Base-by-base conservation (phyloP, 1,139 yeast species). In the Waltiozyma sp. region DNA sequence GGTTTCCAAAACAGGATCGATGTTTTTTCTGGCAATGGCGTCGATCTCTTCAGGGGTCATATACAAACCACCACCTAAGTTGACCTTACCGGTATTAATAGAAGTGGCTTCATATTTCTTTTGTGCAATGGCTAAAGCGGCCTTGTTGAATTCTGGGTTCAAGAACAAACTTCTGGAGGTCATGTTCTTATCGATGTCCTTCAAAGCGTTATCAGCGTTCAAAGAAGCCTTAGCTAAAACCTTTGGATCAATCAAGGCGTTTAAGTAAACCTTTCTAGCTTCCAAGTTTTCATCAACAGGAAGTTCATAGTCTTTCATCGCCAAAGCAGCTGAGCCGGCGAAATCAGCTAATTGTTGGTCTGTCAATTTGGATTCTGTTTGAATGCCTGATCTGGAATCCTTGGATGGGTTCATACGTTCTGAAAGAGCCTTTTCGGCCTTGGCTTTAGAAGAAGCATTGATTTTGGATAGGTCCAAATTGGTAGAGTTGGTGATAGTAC, bases 51-150 rank as follows among this genome's bases (percentile, higher is more conserved):
- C 72, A 49, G 75, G 84, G 41, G 84, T 70, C 72, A 89, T 78
- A 56, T 75, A 76, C 52, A 86, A 71, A 3, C 97, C 97, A 52
- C 95, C 96, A 48, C 98, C 98, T 51, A 89, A 66, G 56, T 87
- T 73, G 54, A 87, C 71, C 58, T 80, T 72, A 41, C 86, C 87
- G 40, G 63, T 55, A 28, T 43, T 41, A 4, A 41, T 47, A 15
- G 47, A 34, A 45, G 65, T 63, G 51, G 58, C 50, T 15, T 51
- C 53, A 16, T 54, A 51, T 38, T 55, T 57, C 53, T 74, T 73
- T 58, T 83, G 85, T 2, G 96, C 96, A 52, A 83, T 65, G 39
- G 69, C 68, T 19, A 68, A 60, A 8, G 80, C 81, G 37, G 81
- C 73, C 38, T 61, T 66, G 53, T 67, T 67, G 49, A 59, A 66